Conservation (phyloP, 345 rosid species). For the Excoecaria cochinchinensis region DNA sequence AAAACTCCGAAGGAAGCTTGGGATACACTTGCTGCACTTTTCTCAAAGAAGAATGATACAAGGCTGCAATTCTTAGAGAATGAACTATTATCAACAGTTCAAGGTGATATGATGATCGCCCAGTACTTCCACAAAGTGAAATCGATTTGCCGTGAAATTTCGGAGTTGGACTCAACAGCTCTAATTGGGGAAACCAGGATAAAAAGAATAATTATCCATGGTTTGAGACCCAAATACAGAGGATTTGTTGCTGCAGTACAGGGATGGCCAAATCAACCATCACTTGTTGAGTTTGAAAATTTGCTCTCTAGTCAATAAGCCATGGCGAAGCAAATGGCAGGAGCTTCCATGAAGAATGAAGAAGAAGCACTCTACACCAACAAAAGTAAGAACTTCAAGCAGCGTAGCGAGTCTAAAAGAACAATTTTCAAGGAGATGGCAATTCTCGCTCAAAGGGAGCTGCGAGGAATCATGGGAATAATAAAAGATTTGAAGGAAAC, state of each 20-base stretch:
- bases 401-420: not conserved
- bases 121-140: slow-evolving; percentile 1
- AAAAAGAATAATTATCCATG: slow-evolving; percentile 5
- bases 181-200: not conserved
- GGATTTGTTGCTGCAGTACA: slow-evolving; percentile 1
- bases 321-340: slow-evolving; percentile 4
- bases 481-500: not conserved
- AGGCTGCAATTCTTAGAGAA: not conserved
- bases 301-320: not conserved
- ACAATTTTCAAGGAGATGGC: not conserved
- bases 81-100: not conserved
- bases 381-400: not conserved
- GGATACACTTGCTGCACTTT: not conserved
- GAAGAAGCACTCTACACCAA: not conserved
- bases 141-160: not conserved
- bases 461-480: not conserved
- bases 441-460: not conserved
- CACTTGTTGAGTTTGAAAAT: slow-evolving; percentile 9
- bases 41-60: not conserved
- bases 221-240: not conserved
- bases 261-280: slow-evolving; percentile 8
- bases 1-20: not conserved
- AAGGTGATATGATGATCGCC: not conserved
- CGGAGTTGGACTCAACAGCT: not conserved
- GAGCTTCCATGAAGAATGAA: not conserved